Evolutionary conservation across 1,139 yeast species (phyloP).

Genomic region (Magnusiomyces ingens): DNA sequence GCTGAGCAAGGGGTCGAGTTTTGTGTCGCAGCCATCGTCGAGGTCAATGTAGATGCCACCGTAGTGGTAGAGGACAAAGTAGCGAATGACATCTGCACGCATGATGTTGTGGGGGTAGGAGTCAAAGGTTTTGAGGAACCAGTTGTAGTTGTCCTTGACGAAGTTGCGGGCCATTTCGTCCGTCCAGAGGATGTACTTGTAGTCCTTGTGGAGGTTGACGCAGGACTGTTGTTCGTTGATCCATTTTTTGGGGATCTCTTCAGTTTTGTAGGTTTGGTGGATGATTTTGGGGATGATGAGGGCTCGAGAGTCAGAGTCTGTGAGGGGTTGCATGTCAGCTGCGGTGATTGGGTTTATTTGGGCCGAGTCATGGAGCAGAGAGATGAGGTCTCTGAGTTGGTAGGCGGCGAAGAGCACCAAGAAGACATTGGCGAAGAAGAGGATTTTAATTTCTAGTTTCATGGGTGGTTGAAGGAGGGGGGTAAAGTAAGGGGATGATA

Average conservation of each 20-base stretch:
- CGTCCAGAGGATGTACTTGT: conserved; percentile 81
- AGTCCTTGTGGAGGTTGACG: conserved; percentile 74
- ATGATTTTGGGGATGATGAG: conserved; percentile 74
- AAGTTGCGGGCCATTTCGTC: conserved; percentile 77
- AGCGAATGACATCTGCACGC: conserved; percentile 89
- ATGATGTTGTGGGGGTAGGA: conserved; percentile 72
- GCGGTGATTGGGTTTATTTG: conserved; percentile 54
- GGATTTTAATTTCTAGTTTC: conserved; percentile 26
- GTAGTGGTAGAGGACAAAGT: conserved; percentile 71
- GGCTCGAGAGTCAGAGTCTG: conserved; percentile 15
- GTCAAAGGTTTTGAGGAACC: conserved; percentile 81
- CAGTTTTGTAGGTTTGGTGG: conserved; percentile 86
- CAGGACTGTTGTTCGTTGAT: conserved; percentile 68
- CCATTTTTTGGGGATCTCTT: conserved; percentile 76
- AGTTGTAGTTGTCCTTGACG: conserved; percentile 68
- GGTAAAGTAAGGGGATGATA: background rate
- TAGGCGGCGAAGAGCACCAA: conserved; percentile 53
- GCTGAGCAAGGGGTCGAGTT: conserved; percentile 69
- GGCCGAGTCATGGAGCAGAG: conserved; percentile 68
- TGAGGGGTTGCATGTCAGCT: conserved; percentile 42
- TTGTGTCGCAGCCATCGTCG: conserved; percentile 79
- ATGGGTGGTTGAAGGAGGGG: background rate
- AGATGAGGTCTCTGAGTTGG: conserved; percentile 65
- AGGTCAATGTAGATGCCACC: conserved; percentile 91
- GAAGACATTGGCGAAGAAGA: conserved; percentile 26